A percentile compares a stretch with the other conserved stretches of the same genome.
phyloP scores from a whole-genome alignment of 371 early-diverging fungal genomes.

The Actinomucor elegans region DNA sequence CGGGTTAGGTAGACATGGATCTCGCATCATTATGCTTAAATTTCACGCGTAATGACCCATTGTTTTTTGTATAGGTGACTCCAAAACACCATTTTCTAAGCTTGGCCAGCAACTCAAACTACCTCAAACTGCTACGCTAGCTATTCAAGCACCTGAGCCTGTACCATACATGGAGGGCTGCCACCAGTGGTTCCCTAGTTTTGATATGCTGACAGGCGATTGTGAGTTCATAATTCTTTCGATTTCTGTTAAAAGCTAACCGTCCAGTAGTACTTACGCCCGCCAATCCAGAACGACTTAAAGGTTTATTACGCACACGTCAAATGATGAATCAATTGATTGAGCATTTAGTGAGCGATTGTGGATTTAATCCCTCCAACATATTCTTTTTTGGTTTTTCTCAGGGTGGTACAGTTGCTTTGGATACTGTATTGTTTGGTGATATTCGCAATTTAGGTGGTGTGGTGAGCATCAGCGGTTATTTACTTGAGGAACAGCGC shows the following conservation, averaged over 20 bases:
- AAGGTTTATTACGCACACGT: slow-evolving; percentile 40
- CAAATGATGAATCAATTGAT: slow-evolving; percentile 33
- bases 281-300: slow-evolving; percentile 44
- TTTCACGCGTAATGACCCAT: no score
- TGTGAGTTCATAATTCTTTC: slow-evolving; percentile 22
- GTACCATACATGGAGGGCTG: slow-evolving; percentile 65
- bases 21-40: background rate
- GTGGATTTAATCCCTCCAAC: slow-evolving; percentile 42
- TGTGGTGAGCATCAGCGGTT: slow-evolving; percentile 58
- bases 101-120: slow-evolving; percentile 61
- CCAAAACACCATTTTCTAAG: slow-evolving; percentile 56
- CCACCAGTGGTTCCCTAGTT: slow-evolving; percentile 69
- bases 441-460: slow-evolving; percentile 41
- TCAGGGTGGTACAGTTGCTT: slow-evolving; percentile 69
- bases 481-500: slow-evolving; percentile 52
- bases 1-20: slow-evolving; percentile 63
- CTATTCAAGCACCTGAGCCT: slow-evolving; percentile 63
- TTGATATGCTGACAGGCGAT: slow-evolving; percentile 59
- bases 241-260: background rate
- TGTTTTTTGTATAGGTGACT: slow-evolving; percentile 52
- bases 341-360: slow-evolving; percentile 43
- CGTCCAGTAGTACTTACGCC: slow-evolving; percentile 43
- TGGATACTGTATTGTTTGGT: slow-evolving; percentile 63
- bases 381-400: slow-evolving; percentile 76
- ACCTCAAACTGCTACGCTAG: slow-evolving; percentile 69